Evolutionary conservation across 1,284 basidiomycete genomes (phyloP).

Genomic region (Fomitopsis palustris): DNA sequence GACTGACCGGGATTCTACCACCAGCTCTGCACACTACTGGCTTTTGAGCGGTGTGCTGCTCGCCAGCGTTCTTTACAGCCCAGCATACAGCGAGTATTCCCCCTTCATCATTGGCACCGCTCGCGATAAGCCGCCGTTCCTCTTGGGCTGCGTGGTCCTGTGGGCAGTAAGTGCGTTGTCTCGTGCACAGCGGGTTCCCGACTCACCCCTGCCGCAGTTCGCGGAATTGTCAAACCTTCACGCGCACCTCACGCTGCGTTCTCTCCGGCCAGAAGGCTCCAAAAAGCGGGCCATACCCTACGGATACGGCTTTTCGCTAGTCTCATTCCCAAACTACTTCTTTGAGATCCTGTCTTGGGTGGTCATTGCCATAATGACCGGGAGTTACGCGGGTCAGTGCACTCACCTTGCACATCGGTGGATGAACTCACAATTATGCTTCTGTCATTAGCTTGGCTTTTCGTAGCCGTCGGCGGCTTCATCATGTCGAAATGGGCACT

Average conservation of each 20-base stretch:
- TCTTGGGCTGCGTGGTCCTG: constrained; percentile 63
- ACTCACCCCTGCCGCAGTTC: constrained; percentile 46
- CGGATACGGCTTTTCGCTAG: constrained; percentile 83
- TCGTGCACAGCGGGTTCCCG: not conserved
- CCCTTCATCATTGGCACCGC: constrained; percentile 65
- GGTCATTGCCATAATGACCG: constrained; percentile 75
- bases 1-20: constrained; percentile 9
- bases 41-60: constrained; percentile 78
- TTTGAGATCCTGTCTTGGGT: constrained; percentile 87
- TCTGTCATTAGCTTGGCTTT: constrained; percentile 56
- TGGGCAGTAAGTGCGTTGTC: constrained; percentile 66
- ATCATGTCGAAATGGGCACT: constrained; percentile 90
- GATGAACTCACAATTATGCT: constrained; percentile 1
- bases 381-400: constrained; percentile 69
- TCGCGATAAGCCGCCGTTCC: constrained; percentile 65
- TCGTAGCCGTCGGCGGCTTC: constrained; percentile 61
- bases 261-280: constrained; percentile 80
- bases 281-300: constrained; percentile 81
- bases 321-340: constrained; percentile 94
- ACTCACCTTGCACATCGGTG: constrained; percentile 1
- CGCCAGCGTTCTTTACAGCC: constrained; percentile 79
- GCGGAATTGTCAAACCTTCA: constrained; percentile 86
- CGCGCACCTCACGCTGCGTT: constrained; percentile 81
- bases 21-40: constrained; percentile 87
- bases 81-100: constrained; percentile 58